These are phyloP conservation scores for Metarhizium robertsii DNA, from an alignment of 2,329 filamentous ascomycete species.

Conservation along the genomic window DNA sequence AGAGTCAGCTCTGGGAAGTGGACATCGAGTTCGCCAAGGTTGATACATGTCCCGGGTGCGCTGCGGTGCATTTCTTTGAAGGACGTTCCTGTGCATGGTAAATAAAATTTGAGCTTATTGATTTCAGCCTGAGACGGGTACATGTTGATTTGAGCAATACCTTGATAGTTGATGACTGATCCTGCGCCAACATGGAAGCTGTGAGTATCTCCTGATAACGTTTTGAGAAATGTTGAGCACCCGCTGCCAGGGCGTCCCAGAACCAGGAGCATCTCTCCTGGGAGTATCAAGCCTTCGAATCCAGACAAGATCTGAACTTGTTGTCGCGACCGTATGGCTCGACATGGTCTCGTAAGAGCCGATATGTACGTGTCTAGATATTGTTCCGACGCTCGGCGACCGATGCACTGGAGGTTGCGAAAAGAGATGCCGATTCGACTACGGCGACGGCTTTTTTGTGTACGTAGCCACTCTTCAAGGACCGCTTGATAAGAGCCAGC, in stretches of 20 bases:
- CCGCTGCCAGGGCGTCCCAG: constrained; percentile 14
- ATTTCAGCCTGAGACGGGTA: constrained; percentile 37
- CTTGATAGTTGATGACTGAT: background rate
- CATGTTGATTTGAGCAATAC: constrained; percentile 30
- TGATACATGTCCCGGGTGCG: constrained; percentile 39
- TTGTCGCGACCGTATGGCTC: no score
- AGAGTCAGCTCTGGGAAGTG: constrained; percentile 64
- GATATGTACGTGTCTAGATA: no score
- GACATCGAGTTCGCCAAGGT: constrained; percentile 66
- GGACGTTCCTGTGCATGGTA: constrained; percentile 37
- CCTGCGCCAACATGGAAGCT: no score
- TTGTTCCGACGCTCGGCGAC: no score
- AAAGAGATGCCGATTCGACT: no score
- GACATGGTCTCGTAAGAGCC: no score
- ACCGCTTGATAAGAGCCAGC: no score
- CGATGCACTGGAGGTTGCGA: no score
- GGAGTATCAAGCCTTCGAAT: no score
- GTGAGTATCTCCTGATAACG: background rate
- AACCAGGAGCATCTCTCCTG: constrained; percentile 14
- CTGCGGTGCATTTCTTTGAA: background rate
- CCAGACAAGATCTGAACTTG: no score
- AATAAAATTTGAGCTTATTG: constrained; percentile 31
- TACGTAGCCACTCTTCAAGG: no score
- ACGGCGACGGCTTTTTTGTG: no score
- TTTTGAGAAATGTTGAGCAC: constrained; percentile 12